phyloP scores from a whole-genome alignment of 1,284 basidiomycete species.

The Fistulina hepatica region DNA sequence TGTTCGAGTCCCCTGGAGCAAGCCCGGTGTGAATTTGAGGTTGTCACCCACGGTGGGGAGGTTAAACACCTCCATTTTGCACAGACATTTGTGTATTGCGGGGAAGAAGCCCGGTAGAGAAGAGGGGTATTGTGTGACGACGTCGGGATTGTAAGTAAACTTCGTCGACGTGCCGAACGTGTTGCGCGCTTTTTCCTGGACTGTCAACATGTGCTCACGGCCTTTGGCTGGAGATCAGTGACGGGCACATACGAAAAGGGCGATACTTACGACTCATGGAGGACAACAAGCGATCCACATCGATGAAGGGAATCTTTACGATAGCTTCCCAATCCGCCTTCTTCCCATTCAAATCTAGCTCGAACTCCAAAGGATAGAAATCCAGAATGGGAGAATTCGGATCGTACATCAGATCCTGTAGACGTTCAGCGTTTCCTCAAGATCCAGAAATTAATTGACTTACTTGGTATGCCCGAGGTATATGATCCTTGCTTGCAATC shows the following conservation, averaged over 20 bases:
- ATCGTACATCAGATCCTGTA: slow-evolving; percentile 82
- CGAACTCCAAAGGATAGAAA: slow-evolving; percentile 91
- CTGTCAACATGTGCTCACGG: slow-evolving; percentile 66
- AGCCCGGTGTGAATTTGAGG: slow-evolving; percentile 75
- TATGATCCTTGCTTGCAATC: slow-evolving; percentile 76
- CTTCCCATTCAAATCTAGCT: slow-evolving; percentile 94
- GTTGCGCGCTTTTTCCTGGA: slow-evolving; percentile 75
- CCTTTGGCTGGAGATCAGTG: slow-evolving; percentile 30
- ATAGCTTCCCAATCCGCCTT: slow-evolving; percentile 98
- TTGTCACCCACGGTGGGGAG: slow-evolving; percentile 86
- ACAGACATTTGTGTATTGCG: slow-evolving; percentile 73
- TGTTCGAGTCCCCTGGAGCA: slow-evolving; percentile 82
- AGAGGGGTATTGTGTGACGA: slow-evolving; percentile 69
- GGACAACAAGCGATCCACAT: slow-evolving; percentile 67
- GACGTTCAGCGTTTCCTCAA: slow-evolving; percentile 7
- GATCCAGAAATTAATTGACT: slow-evolving; percentile 13
- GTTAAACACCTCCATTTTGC: slow-evolving; percentile 70
- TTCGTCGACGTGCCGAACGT: slow-evolving; percentile 68
- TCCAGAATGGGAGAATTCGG: slow-evolving; percentile 83
- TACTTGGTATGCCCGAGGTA: slow-evolving; percentile 80
- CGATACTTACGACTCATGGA: slow-evolving; percentile 65
- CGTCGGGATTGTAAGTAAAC: slow-evolving; percentile 61
- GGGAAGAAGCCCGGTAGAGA: slow-evolving; percentile 95
- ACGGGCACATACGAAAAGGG: slow-evolving; percentile 1
- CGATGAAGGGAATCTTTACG: slow-evolving; percentile 98